A percentile compares a stretch with the other conserved stretches of the same genome.
Evolutionary conservation across 495 filamentous ascomycete genomes (phyloP).

Genomic region (Diplogelasinospora grovesii): DNA sequence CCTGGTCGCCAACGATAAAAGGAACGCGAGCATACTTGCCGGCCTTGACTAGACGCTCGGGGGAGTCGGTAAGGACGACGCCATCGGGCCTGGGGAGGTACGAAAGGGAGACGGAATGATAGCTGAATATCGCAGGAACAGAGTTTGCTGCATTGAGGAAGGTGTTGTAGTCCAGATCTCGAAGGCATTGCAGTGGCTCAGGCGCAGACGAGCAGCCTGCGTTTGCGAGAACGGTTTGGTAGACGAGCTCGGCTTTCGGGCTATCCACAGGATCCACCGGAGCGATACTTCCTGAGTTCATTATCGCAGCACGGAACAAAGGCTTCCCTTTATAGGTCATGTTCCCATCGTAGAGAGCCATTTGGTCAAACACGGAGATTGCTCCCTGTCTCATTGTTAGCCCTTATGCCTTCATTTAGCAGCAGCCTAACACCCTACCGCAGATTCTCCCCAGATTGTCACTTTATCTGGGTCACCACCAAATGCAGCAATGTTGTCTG

Average conservation of each 20-base stretch:
- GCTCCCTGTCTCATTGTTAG: too few species aligned
- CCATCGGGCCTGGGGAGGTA: conserved; percentile 64
- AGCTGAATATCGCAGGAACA: conserved; percentile 56
- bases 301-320: conserved; percentile 64
- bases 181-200: conserved; percentile 59
- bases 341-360: conserved; percentile 61
- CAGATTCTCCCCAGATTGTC: conserved; percentile 71
- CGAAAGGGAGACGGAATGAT: conserved; percentile 55
- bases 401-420: too few species aligned
- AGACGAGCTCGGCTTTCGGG: conserved; percentile 55
- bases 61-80: conserved; percentile 44
- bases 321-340: conserved; percentile 62
- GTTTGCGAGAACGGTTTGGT: conserved; percentile 51
- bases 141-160: conserved; percentile 62
- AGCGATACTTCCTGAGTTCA: conserved; percentile 61
- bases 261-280: conserved; percentile 60
- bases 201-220: conserved; percentile 52
- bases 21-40: conserved; percentile 52
- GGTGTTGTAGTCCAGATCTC: conserved; percentile 48
- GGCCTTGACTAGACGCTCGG: conserved; percentile 42
- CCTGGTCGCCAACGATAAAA: conserved; percentile 53
- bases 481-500: conserved; percentile 60
- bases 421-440: too few species aligned
- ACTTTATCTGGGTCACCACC: conserved; percentile 61
- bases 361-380: conserved; percentile 66